Evolutionary conservation across 83 land plant genomes (phyloP).

Genomic region (Thuja plicata): DNA sequence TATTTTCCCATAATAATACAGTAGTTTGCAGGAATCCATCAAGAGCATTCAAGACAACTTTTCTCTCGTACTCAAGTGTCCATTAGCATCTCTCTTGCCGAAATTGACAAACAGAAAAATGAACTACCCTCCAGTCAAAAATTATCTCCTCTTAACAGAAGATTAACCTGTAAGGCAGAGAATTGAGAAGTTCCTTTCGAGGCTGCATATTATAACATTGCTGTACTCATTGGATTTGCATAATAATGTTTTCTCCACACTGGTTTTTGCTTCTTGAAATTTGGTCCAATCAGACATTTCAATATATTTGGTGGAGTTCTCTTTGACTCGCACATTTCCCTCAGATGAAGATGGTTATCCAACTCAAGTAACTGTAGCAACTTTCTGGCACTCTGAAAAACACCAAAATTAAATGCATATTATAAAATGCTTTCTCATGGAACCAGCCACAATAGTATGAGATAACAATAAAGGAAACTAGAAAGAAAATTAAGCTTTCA

Average conservation of each 20-base stretch:
- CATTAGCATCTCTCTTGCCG: not conserved
- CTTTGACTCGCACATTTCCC: conserved; percentile 43
- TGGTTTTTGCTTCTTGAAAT: conserved; percentile 10
- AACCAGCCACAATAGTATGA: not conserved
- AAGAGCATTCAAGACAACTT: not conserved
- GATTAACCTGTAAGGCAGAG: not conserved
- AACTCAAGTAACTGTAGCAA: conserved; percentile 55
- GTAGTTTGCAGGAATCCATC: not conserved
- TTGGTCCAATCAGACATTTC: conserved; percentile 27
- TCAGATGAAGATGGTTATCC: conserved; percentile 53
- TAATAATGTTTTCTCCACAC: conserved; percentile 51
- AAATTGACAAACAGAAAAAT: not conserved
- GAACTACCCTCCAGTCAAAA: not conserved
- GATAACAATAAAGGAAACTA: not conserved
- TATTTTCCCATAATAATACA: not conserved
- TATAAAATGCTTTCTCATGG: not conserved
- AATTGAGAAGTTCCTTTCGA: not conserved
- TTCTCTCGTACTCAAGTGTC: not conserved
- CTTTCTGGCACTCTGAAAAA: conserved; percentile 57
- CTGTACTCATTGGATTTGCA: conserved; percentile 42
- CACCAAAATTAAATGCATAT: not conserved
- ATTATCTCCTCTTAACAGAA: not conserved
- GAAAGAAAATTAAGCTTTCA: conserved; percentile 1
- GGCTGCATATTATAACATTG: not conserved
- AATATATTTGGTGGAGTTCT: conserved; percentile 37